Evolutionary conservation across 2,329 filamentous ascomycete species (phyloP).

Genomic region (Fusarium brachygibbosum): DNA sequence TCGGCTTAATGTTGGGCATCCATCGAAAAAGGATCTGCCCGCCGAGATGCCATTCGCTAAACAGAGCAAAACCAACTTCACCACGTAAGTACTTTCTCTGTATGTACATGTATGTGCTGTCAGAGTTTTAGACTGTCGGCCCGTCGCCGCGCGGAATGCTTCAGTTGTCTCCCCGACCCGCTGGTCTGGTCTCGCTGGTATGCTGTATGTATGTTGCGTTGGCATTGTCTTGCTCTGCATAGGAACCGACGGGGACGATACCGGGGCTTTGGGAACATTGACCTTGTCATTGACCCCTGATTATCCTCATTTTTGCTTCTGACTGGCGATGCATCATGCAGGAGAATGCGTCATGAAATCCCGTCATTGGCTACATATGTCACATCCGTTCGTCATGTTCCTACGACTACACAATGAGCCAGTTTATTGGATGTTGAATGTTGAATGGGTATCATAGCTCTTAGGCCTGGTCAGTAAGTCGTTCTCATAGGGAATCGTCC

Average conservation of each 20-base stretch:
- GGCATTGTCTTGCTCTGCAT: constrained; percentile 26
- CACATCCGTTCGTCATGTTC: constrained; percentile 17
- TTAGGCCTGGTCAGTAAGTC: background rate
- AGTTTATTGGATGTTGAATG: background rate
- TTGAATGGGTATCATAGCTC: background rate
- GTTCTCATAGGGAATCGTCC: background rate
- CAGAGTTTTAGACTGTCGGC: constrained; percentile 33
- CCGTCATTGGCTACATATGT: constrained; percentile 19
- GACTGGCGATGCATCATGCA: constrained; percentile 44
- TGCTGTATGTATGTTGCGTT: constrained; percentile 19
- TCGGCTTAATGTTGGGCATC: constrained; percentile 39
- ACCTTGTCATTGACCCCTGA: constrained; percentile 16
- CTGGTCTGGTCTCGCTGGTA: constrained; percentile 24
- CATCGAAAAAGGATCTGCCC: constrained; percentile 24
- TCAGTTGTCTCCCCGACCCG: constrained; percentile 29
- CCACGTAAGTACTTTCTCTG: constrained; percentile 2
- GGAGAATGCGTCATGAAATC: constrained; percentile 39
- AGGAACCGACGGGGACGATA: constrained; percentile 14
- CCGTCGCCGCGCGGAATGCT: constrained; percentile 41
- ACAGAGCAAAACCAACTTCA: constrained; percentile 10
- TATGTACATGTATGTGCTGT: constrained; percentile 20
- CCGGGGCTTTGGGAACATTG: constrained; percentile 28
- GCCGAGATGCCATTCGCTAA: constrained; percentile 32
- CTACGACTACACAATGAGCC: constrained; percentile 4
- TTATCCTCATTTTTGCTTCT: background rate